Base-by-base conservation (phyloP, 495 filamentous ascomycete species). In the Daldinia grandis region DNA sequence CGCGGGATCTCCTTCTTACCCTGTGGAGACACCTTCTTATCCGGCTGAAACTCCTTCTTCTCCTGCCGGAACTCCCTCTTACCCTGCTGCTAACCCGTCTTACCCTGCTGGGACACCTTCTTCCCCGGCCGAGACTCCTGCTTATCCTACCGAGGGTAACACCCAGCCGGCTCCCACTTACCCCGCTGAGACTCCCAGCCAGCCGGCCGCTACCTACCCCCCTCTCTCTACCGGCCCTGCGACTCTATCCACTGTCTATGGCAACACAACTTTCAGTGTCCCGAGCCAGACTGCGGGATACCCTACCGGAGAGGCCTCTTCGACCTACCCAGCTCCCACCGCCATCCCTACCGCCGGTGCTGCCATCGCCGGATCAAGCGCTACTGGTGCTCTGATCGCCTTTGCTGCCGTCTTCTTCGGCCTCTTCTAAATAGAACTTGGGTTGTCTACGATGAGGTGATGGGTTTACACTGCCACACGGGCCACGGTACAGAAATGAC, bases 391-490 rank as follows among this genome's bases (percentile, higher is more conserved):
- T 38, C 19, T 76, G 14, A 58, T 66, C 3, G 73, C 62, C 8
- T 62, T 71, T 30, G 75, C 67, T 5, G 75, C 73, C 47, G 47
- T 76, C 42, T 73, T 57, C 67, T 25, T 76, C 21, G 75, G 67
- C 37, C 63, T 74, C 19, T 69, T 77, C 55, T 77, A 76, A 72
- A 40, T 40, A 9, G 12, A 10, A 12, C 15, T 19, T 24, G 14
- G 24, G 15, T 35, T 24, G 40, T 57, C n/a, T 0, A 40, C 19
- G 24, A 59, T 17, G 17, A 33, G 28, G 31, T 50, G 57, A 50
- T 57, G 56, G 40, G 21, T 25, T 35, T 10, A 40, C 14, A 19
- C 44, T 53, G 68, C 44, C 14, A 14, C 10, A 10, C 33, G 54
- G 25, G 9, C 15, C 21, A 47, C 37, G n/a, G 55, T 4, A 44